Conservation (phyloP, 305 asterid genomes). For the Withania somnifera region DNA sequence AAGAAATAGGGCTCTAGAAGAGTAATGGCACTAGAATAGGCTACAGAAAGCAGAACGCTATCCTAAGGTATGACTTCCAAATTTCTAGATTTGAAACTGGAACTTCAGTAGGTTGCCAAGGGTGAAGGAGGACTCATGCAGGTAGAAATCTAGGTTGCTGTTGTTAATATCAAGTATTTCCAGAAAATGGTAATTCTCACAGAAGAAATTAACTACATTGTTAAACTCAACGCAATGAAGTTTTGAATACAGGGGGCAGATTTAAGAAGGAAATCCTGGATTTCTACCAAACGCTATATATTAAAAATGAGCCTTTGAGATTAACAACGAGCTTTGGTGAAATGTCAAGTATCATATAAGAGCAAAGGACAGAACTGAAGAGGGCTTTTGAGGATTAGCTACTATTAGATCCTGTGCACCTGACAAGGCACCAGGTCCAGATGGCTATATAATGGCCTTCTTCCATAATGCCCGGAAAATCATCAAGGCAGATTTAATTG, state of each 20-base stretch:
- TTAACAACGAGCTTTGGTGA: background rate
- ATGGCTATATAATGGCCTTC: background rate
- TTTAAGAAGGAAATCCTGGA: background rate
- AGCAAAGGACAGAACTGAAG: background rate
- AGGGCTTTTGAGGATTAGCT: background rate
- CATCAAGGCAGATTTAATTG: background rate
- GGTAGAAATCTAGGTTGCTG: background rate
- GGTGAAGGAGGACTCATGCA: background rate
- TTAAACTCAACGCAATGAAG: background rate
- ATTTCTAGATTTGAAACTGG: background rate
- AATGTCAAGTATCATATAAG: background rate
- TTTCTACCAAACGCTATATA: background rate
- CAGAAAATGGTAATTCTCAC: background rate
- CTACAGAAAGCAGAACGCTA: too few species aligned
- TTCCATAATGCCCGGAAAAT: background rate
- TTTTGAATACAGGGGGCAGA: background rate
- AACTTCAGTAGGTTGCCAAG: background rate
- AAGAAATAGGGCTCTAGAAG: background rate
- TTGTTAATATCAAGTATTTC: background rate
- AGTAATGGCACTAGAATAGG: background rate
- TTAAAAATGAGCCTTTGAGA: background rate
- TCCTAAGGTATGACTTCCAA: background rate
- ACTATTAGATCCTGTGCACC: background rate
- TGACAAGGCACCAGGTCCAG: background rate
- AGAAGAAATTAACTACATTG: background rate